Base-by-base conservation (phyloP, 2,329 filamentous ascomycete species). In the Dothistroma pini region DNA sequence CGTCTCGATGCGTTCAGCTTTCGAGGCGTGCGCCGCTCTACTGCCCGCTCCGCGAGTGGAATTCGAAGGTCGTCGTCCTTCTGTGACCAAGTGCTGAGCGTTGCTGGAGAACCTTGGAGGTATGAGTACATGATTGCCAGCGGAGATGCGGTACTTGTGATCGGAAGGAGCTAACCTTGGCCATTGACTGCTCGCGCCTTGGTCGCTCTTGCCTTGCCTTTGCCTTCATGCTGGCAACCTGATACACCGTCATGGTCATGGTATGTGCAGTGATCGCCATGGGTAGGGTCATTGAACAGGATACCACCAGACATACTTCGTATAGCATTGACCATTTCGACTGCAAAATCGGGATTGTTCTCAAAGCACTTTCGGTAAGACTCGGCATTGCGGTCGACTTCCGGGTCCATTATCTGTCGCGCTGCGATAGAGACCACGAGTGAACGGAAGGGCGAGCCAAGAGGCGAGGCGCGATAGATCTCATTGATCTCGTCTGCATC, bases 321-420 rank as follows among this genome's bases (percentile, higher is more conserved):
- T 66, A 84, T 83, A 5, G 80, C 79, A 61, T 80, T 81, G 67
- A 84, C 75, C 58, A 84, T 76, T 54, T 83, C 81, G 38, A 84
- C 71, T 11, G 81, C 81, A 58, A 84, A 84, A 60, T 81, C 79
- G 0, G 80, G 74, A 64, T 77, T 80, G 62, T 75, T 71, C 32
- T 78, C 75, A 68, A 84, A 82, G 66, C 81, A 83, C 47, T 74
- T 72, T 41, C 78, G 77, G 65, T 84, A 84, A 4, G 75, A 76
- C 29, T 79, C 76, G 2, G 80, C 78, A 67, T 82, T 77, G 59
- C 78, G 77, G 48, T 81, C 75, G 57, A 74, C 78, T 32, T 78
- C 80, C 0, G 81, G 81, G 64, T 83, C 81, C 81, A 84, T 84
- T 62, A 84, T 82, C 71, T 84, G 82, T 29, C 82, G 74, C 4